Percentiles rank a stretch among this genome's conserved stretches.
phyloP scores from a whole-genome alignment of 176 grass and related monocot species.

The Ananas comosus region DNA sequence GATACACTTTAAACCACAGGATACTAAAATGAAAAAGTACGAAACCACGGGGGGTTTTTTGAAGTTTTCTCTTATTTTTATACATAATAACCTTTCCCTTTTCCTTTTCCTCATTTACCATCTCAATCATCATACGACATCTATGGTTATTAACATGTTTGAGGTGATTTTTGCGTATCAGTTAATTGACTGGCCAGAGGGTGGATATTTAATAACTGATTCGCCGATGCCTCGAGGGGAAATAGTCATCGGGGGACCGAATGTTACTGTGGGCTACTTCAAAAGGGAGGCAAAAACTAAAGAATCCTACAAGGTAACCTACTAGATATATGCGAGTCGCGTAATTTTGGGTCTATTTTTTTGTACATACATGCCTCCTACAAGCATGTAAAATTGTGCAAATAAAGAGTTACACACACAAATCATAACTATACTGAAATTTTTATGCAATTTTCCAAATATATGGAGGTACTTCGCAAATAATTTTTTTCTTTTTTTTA shows the following conservation, averaged over 20 bases:
- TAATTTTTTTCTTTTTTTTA: background rate
- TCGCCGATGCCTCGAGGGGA: constrained; percentile 85
- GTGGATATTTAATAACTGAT: constrained; percentile 79
- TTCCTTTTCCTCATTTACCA: background rate
- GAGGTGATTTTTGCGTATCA: constrained; percentile 23
- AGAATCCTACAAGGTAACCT: constrained; percentile 78
- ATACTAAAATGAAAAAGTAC: too few species aligned
- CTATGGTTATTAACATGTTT: constrained; percentile 3
- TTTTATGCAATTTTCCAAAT: too few species aligned
- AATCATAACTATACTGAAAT: too few species aligned
- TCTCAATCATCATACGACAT: background rate
- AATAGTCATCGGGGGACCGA: constrained; percentile 86
- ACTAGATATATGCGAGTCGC: background rate
- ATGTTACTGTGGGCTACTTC: constrained; percentile 79
- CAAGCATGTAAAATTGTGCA: too few species aligned
- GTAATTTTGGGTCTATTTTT: too few species aligned
- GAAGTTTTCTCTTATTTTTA: too few species aligned
- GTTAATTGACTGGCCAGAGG: constrained; percentile 87
- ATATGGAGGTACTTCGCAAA: too few species aligned
- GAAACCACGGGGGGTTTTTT: too few species aligned
- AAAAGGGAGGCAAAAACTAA: constrained; percentile 89
- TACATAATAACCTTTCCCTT: background rate
- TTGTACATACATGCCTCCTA: too few species aligned
- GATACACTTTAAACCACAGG: too few species aligned
- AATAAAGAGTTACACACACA: too few species aligned